Evolutionary conservation across 176 grass and related monocot species (phyloP), one percentile per base, ranked within the genome.

Genomic region (Chloris gayana): DNA sequence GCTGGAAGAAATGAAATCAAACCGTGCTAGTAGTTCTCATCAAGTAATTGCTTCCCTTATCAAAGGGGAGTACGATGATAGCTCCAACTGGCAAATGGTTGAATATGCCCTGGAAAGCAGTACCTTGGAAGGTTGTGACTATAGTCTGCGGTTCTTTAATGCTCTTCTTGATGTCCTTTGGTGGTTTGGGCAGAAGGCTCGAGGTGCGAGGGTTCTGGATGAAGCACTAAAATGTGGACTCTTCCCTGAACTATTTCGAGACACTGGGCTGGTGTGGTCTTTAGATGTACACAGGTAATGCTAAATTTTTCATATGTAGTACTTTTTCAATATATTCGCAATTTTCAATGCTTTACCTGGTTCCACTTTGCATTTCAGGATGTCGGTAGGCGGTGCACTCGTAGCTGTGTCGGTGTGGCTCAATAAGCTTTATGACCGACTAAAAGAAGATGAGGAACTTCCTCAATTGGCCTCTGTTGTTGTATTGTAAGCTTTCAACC

Each of bases 31-130:
- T 77, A 95, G 79, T 83, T 66, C 88, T 54, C 88, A 95, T 83
- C 88, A 87, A 84, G 90, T 98, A 54, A 91, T 98, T 91, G 90
- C 82, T 38, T 94, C 88, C 65, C 91, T 98, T 89, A 98, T 98
- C 35, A 93, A 89, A 74, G 92, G 95, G 73, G 92, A 95, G 76
- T 93, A 93, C 1, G 95, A 98, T 81, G 83, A 88, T 75, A 89
- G 78, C 80, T 92, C 92, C 37, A 94, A 98, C 80, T 98, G 95
- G 92, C 92, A 98, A 81, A 98, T 95, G 90, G 95, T 98, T 53
- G 92, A 95, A 87, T 93, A 91, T 72, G 84, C 89, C 46, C 91
- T 98, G 38, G 88, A 89, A 45, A 98, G 80, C 63, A 93, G 83
- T 89, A 90, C 79, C 30, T 82, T 90, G 76, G 86, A 93, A 87